These are phyloP conservation scores for Aspergillus sclerotiicarbonarius DNA, from an alignment of 495 filamentous ascomycete species.

Conservation along the genomic window DNA sequence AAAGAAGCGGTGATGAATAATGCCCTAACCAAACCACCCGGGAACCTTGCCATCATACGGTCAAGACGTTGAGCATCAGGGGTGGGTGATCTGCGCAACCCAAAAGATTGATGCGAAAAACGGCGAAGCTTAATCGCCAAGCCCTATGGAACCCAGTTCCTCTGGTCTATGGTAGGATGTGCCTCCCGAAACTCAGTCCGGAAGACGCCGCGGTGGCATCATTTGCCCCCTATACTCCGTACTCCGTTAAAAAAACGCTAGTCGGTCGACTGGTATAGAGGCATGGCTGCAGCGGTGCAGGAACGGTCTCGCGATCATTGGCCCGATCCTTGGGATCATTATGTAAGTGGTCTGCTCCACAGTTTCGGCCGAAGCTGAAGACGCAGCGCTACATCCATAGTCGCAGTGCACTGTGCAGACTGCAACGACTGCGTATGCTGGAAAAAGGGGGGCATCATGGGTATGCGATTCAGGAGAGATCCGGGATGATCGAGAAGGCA, in stretches of 20 bases:
- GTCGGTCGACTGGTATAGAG: no score
- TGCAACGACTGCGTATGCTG: not conserved
- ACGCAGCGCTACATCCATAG: not conserved
- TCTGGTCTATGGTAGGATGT: not conserved
- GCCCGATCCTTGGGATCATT: slow-evolving; percentile 1
- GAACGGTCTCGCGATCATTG: slow-evolving; percentile 1
- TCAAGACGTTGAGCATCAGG: slow-evolving; percentile 2
- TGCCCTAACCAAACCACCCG: not conserved
- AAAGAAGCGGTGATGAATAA: not conserved
- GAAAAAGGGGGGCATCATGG: not conserved
- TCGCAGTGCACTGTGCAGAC: not conserved
- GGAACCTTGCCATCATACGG: not conserved
- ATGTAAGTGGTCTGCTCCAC: slow-evolving; percentile 8
- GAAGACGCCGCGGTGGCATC: no score
- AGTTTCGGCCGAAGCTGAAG: slow-evolving; percentile 15
- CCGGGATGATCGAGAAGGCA: not conserved
- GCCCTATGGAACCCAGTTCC: not conserved
- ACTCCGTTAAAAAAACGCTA: no score
- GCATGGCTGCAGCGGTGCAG: not conserved
- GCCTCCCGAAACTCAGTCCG: no score
- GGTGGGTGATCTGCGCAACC: slow-evolving; percentile 14
- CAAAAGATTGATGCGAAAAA: slow-evolving; percentile 7
- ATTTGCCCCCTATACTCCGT: no score
- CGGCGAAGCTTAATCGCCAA: slow-evolving; percentile 10
- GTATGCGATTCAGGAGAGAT: not conserved